phyloP scores from a whole-genome alignment of 352 stramenopile species.

The Aphanomyces euteiches region DNA sequence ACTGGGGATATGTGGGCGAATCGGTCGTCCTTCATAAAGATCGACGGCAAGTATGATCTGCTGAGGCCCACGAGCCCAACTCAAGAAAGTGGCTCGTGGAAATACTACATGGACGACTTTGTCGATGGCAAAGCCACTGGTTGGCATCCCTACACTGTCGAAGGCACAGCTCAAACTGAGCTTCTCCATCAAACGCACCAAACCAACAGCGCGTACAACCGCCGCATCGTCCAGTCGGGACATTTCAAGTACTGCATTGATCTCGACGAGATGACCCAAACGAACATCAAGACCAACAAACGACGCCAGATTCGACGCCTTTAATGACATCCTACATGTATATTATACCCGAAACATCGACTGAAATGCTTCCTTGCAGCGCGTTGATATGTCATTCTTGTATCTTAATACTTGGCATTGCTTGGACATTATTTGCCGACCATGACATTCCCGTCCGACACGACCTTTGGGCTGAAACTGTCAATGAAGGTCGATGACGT shows the following conservation, averaged over 20 bases:
- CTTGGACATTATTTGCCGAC: too few species aligned
- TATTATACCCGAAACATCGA: too few species aligned
- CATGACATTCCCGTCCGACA: too few species aligned
- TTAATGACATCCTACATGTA: too few species aligned
- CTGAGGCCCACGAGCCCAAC: neutral
- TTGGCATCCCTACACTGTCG: slow-evolving; percentile 36
- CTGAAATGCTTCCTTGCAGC: too few species aligned
- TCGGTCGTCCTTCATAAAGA: neutral
- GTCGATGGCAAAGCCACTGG: slow-evolving; percentile 31
- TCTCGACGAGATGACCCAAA: slow-evolving; percentile 30
- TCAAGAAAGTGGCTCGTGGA: slow-evolving; percentile 1
- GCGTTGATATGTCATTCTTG: too few species aligned
- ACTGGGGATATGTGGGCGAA: slow-evolving; percentile 1
- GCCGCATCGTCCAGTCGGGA: slow-evolving; percentile 35
- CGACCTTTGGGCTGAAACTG: too few species aligned
- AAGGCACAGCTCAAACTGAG: slow-evolving; percentile 28
- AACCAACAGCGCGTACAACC: slow-evolving; percentile 31
- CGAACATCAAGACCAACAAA: slow-evolving; percentile 33
- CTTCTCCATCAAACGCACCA: slow-evolving; percentile 31
- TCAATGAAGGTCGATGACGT: too few species aligned
- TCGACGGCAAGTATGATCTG: slow-evolving; percentile 17
- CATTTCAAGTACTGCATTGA: slow-evolving; percentile 33
- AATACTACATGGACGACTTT: slow-evolving; percentile 25
- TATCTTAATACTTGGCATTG: too few species aligned
- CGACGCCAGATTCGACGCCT: slow-evolving; percentile 31